Base-by-base conservation (phyloP, 2,329 filamentous ascomycete genomes). In the Emmonsiellopsis sp. region DNA sequence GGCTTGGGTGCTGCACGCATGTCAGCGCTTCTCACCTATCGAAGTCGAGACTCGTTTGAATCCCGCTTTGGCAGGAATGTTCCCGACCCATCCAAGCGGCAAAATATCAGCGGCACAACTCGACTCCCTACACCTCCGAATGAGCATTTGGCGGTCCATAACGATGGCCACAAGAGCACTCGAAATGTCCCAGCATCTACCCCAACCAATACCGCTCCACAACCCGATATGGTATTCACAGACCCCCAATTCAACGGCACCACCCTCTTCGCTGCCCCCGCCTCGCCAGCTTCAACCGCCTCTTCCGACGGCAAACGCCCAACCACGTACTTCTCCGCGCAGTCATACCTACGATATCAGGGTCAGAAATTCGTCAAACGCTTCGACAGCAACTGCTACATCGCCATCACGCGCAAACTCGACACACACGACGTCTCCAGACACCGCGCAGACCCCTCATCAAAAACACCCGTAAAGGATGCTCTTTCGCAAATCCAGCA, bases 331-430 rank as follows among this genome's bases (percentile, higher is more conserved):
- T 98, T 97, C 72, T 97, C 93, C 0, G 93, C 93, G 0, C 93
- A 98, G 69, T 96, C 91, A 0, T 98, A 98, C 71, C 81, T 98
- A 43, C 87, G 93, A 16, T 98, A 98, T 71, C 93, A 98, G 72
- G 92, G 90, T 53, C 82, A 86, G 63, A 98, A 98, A 70, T 98
- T 98, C 63, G 93, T 97, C 63, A 90, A 88, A 70, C 87, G 93
- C 8, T 98, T 97, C 69, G 93, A 98, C 70, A 89, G 90, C 64
- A 98, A 98, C 70, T 98, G 93, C 74, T 98, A 98, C 74, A 97
- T 98, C 62, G 91, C 93, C 61, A 96, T 98, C 71, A 97, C 93
- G 4, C 86, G 93, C 64, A 98, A 98, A 72, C 81, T 98, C 13
- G 93, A 98, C 68, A 97, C 93, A 0, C 93, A 98, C 70, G 93